Conservation (phyloP, 2,329 filamentous ascomycete genomes). For the Pyrenophora tritici-repentis region DNA sequence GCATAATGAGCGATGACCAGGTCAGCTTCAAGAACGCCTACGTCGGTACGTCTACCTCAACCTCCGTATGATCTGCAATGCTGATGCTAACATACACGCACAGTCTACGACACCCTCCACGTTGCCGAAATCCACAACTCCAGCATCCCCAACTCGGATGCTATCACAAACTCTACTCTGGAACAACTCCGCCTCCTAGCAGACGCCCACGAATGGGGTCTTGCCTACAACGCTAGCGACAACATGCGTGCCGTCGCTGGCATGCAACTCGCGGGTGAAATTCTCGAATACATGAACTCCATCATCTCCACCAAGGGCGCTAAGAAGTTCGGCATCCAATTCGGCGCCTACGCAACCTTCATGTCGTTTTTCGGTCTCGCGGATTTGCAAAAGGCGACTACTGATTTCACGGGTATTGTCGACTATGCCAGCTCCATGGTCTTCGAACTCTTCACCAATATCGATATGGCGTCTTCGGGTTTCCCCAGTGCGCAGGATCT, state of each 20-base stretch:
- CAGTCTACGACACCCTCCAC: constrained; percentile 66
- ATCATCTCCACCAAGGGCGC: constrained; percentile 47
- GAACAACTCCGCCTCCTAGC: constrained; percentile 73
- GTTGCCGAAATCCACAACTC: constrained; percentile 66
- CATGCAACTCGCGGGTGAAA: constrained; percentile 55
- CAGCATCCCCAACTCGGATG: constrained; percentile 60
- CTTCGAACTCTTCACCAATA: constrained; percentile 70
- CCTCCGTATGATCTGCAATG: neutral
- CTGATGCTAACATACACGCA: neutral
- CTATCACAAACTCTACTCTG: constrained; percentile 66
- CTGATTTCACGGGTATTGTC: constrained; percentile 75
- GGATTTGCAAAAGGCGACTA: constrained; percentile 55
- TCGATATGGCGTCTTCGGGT: constrained; percentile 41
- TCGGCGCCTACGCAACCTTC: constrained; percentile 66
- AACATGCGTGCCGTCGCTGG: constrained; percentile 53
- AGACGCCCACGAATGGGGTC: constrained; percentile 77
- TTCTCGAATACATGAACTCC: constrained; percentile 52
- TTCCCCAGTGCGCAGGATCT: constrained; percentile 58
- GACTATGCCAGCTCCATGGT: constrained; percentile 82
- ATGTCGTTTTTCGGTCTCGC: constrained; percentile 66
- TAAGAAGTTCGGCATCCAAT: constrained; percentile 58
- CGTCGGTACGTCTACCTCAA: constrained; percentile 54
- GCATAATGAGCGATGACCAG: constrained; percentile 54
- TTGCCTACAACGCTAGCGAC: constrained; percentile 74
- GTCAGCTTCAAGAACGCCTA: constrained; percentile 68